phyloP scores from a whole-genome alignment of 78 protist species.

The Speleostelium caveatum region DNA sequence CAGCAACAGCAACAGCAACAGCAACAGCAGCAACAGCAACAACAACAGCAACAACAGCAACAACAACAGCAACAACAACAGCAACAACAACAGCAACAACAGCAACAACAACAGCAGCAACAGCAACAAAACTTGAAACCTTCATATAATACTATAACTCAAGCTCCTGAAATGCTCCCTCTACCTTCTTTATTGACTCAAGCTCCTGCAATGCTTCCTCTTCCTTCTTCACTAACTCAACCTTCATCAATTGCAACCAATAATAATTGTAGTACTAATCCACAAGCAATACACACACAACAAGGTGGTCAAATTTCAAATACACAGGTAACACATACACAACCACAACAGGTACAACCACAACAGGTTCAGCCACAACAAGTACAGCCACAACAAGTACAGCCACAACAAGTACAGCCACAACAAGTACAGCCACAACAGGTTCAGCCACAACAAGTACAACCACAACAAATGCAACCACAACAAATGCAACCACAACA shows the following conservation, averaged over 20 bases:
- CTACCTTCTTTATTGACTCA: not conserved
- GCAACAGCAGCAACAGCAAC: not conserved
- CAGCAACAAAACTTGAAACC: no score
- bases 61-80: constrained; percentile 7
- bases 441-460: no score
- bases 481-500: no score
- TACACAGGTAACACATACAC: not conserved
- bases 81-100: constrained; percentile 9
- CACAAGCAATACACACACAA: not conserved
- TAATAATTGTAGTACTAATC: not conserved
- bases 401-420: no score
- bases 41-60: constrained; percentile 1
- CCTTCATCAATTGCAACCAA: not conserved
- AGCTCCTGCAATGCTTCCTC: not conserved
- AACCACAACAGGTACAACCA: no score
- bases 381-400: no score
- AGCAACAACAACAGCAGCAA: constrained; percentile 22
- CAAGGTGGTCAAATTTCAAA: not conserved
- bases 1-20: constrained; percentile 5
- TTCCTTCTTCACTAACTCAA: not conserved
- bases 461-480: no score
- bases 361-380: no score
- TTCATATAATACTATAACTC: not conserved
- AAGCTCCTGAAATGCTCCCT: not conserved
- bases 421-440: no score